Evolutionary conservation across 2,329 filamentous ascomycete species (phyloP).

Genomic region (Fonsecaea monophora): DNA sequence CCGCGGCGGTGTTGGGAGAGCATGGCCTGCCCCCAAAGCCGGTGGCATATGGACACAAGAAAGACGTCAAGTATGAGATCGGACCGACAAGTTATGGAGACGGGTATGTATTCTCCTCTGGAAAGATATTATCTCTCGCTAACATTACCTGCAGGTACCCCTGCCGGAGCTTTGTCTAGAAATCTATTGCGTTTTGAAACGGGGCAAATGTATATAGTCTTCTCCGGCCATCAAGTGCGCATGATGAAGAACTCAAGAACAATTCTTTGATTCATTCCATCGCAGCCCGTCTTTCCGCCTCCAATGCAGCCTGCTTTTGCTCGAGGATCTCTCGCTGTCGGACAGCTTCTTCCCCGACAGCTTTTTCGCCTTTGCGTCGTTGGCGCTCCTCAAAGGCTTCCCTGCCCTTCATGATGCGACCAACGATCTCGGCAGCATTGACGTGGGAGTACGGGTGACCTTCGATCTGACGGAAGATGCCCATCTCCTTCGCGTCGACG

Average conservation of each 20-base stretch:
- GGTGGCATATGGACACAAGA: conserved; percentile 66
- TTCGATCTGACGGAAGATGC: conserved; percentile 81
- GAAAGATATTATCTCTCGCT: conserved; percentile 53
- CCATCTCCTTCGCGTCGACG: conserved; percentile 76
- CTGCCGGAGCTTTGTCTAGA: conserved; percentile 54
- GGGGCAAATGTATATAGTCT: conserved; percentile 29
- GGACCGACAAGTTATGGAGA: conserved; percentile 70
- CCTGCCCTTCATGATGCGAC: conserved; percentile 84
- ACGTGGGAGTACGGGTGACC: conserved; percentile 82
- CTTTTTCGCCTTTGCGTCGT: conserved; percentile 86
- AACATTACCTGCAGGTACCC: conserved; percentile 58
- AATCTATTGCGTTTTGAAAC: conserved; percentile 1
- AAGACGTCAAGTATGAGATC: conserved; percentile 74
- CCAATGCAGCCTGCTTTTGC: conserved; percentile 53
- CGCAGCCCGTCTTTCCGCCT: conserved; percentile 37
- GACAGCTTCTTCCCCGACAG: conserved; percentile 72
- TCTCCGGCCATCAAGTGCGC: conserved; percentile 15
- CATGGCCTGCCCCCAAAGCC: conserved; percentile 87
- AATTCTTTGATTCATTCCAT: conserved; percentile 23
- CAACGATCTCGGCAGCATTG: conserved; percentile 90
- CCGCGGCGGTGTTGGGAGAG: conserved; percentile 66
- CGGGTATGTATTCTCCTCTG: conserved; percentile 60
- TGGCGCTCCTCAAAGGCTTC: conserved; percentile 91
- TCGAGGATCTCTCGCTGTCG: conserved; percentile 68
- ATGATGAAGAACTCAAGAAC: conserved; percentile 18